Evolutionary conservation across 768 basidiomycete genomes (phyloP), one percentile per base, ranked within the genome.

Genomic region (Lepiota venenata): DNA sequence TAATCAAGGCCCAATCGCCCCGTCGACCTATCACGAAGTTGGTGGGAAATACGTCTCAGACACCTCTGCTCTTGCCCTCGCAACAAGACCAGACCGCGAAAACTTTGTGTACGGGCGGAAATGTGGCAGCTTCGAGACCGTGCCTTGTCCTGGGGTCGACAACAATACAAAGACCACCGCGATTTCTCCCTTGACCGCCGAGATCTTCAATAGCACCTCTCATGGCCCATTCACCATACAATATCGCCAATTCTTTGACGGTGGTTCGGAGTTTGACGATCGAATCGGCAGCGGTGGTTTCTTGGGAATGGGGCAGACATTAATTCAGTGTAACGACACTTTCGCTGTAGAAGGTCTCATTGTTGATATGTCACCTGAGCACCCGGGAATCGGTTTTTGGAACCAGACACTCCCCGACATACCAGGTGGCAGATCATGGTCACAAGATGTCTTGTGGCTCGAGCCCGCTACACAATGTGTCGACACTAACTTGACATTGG

Each of bases 401-500:
- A 46, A 46, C 9, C 44, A 46, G 14, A 46, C 44, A 14, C 15
- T 46, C 12, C 44, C 44, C 12, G n/a, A 14, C 7, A 25, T 10
- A 9, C 21, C n/a, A 9, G 16, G 38, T 1, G 63, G 63, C 12
- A 57, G 39, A 2, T 32, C 22, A 2, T 64, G 63, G 63, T 60
- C 59, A 4, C 55, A 62, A n/a, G 63, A 64, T 2, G 42, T 64
- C 20, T 35, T 64, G 14, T 64, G 63, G 62, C 50, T 63, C 11
- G 61, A 63, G 38, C 63, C 63, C 2, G 55, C 60, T n/a, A 56
- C 63, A 2, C 12, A 35, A 10, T 64, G 61, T 29, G 56, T 62
- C 43, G 58, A 64, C 36, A 59, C 61, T 3, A 64, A 62, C 44
- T 27, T 64, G 21, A 64, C 63, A 3, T 16, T 64, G 16, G 58